Evolutionary conservation across 2,329 filamentous ascomycete genomes (phyloP), one percentile per base, ranked within the genome.

Genomic region (Aspergillus nomiae): DNA sequence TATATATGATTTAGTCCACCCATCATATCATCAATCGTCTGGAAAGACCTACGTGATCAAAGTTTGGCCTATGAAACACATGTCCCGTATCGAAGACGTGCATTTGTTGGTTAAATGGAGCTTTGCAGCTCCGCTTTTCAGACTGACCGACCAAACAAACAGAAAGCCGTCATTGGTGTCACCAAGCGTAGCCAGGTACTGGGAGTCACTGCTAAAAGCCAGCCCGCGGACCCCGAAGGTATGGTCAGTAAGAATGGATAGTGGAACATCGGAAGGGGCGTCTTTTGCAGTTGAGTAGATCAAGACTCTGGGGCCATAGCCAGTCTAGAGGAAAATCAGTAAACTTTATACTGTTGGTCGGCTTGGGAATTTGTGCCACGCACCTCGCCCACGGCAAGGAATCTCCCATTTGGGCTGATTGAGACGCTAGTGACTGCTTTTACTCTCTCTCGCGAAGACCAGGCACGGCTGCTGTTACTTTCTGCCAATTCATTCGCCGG

Each of bases 391-490:
- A 98, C 91, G 10, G 94, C 95, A 58, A 99, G 83, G 74, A 91
- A 96, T 70, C 87, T 90, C 36, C 92, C 94, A 78, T 97, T 93
- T 1, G 89, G 88, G 74, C 93, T 97, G 67, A 99, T 85, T 26
- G 92, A 90, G 30, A 99, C 86, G 73, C 94, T 96, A 6, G 94
- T 97, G 2, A 94, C 92, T 21, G 95, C 92, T 80, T 98, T 98
- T 75, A 98, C 94, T 68, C 93, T 88, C 77, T 98, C 95, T 67
- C 92, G 88, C 60, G 92, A 95, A 1, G 92, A 93, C 90, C 92
- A 94, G 14, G 90, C 92, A 75, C 89, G 92, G 58, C 86, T 88
- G 46, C 74, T 80, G 8, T 80, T 81, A 36, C 80, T 83, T 55
- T 97, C 94, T 16, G 75, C 73, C 75, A 81, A 82, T 60, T 87